These are phyloP conservation scores for Neurospora sp. DNA, from an alignment of 495 filamentous ascomycete genomes.

Conservation along the genomic window DNA sequence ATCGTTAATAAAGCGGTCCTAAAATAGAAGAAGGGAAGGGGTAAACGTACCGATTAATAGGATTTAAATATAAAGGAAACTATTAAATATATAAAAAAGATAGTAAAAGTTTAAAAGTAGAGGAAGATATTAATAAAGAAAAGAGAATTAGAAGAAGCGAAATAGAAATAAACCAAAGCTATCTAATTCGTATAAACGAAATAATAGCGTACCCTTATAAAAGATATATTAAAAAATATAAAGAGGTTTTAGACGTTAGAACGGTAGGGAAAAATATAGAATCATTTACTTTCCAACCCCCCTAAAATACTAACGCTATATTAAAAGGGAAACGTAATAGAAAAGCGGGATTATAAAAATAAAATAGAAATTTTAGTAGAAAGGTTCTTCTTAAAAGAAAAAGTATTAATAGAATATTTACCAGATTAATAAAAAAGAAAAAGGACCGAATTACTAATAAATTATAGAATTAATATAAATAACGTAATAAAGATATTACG, in stretches of 20 bases:
- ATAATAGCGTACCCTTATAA: background rate
- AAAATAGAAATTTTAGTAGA: too few species aligned
- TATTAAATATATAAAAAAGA: background rate
- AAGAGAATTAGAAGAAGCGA: background rate
- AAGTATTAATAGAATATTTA: too few species aligned
- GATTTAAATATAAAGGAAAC: background rate
- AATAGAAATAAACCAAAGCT: background rate
- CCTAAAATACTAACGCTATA: background rate
- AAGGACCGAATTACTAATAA: too few species aligned
- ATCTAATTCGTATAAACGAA: background rate
- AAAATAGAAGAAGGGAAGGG: too few species aligned
- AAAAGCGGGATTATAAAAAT: too few species aligned
- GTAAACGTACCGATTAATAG: background rate
- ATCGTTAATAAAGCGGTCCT: accelerated
- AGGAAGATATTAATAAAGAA: background rate
- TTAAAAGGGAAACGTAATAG: background rate
- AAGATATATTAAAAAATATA: background rate
- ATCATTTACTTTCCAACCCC: background rate
- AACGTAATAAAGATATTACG: too few species aligned
- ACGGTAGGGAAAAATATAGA: background rate
- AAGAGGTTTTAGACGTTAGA: background rate
- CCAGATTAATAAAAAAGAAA: too few species aligned
- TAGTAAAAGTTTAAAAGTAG: background rate
- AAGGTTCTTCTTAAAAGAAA: too few species aligned
- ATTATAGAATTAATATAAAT: too few species aligned